A percentile compares a stretch with the other conserved stretches of the same genome.
Evolutionary conservation across 306 rosid species (phyloP).

Genomic region (Pterocarpus santalinus): DNA sequence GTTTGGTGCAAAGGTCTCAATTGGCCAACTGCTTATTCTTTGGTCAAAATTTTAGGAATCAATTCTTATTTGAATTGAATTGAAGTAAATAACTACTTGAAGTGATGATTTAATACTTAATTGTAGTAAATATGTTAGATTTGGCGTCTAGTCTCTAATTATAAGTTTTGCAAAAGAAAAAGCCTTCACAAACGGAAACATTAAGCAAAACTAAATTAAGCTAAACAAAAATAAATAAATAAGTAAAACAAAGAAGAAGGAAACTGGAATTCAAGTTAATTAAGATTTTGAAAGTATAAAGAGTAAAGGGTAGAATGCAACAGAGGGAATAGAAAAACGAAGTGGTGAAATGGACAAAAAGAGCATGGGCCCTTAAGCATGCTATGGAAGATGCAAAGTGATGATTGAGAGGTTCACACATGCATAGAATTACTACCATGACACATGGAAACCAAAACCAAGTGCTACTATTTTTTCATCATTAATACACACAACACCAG

Average conservation of each 20-base stretch:
- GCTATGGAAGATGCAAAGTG: conserved; percentile 49
- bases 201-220: not conserved
- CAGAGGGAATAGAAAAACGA: conserved; percentile 21
- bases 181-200: not conserved
- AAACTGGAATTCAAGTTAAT: conserved; percentile 5
- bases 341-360: conserved; percentile 60
- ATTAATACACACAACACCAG: conserved; percentile 52
- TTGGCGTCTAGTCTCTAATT: not conserved
- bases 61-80: not conserved
- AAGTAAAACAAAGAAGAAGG: not conserved
- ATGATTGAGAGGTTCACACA: conserved; percentile 28
- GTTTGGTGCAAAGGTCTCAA: too few relatives aligned
- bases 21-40: too few relatives aligned
- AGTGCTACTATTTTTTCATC: conserved; percentile 47
- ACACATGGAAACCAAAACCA: conserved; percentile 64
- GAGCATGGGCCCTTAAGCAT: conserved; percentile 57
- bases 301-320: conserved; percentile 15
- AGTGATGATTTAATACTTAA: not conserved
- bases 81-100: not conserved
- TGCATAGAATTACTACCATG: conserved; percentile 54
- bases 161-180: conserved; percentile 4
- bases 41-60: too few relatives aligned
- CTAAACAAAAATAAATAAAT: not conserved
- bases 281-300: not conserved
- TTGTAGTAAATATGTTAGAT: not conserved